phyloP scores from a whole-genome alignment of 106 monocot genomes.

The Amphibolis antarctica region DNA sequence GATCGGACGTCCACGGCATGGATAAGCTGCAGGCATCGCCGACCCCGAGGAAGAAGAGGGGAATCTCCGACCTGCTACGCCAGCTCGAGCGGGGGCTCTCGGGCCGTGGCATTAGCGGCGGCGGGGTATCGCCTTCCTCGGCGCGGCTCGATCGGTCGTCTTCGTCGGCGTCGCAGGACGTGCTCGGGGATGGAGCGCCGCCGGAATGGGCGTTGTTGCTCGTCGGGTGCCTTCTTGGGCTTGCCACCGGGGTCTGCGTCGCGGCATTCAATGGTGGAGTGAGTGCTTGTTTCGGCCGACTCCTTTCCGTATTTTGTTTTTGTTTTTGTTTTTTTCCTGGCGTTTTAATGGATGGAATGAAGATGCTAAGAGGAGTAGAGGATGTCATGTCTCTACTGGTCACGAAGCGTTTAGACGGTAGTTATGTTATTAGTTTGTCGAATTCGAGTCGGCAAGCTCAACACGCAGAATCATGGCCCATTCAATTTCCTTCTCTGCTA shows the following conservation, averaged over 20 bases:
- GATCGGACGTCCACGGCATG: background rate
- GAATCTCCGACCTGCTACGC: constrained; percentile 44
- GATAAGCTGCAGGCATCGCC: constrained; percentile 28
- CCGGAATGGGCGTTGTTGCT: constrained; percentile 99
- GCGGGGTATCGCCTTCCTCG: background rate
- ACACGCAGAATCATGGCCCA: too few species aligned
- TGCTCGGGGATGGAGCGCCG: constrained; percentile 79
- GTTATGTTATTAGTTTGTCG: too few species aligned
- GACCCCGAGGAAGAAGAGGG: constrained; percentile 21
- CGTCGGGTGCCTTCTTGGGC: constrained; percentile 89
- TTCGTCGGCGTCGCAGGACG: constrained; percentile 28
- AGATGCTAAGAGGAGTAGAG: background rate
- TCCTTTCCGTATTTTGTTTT: background rate
- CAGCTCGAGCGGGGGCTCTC: constrained; percentile 49
- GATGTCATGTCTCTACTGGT: too few species aligned
- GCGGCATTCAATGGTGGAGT: constrained; percentile 96
- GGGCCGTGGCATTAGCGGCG: constrained; percentile 24
- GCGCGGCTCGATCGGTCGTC: background rate
- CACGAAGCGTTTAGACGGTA: too few species aligned
- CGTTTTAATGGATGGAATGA: background rate
- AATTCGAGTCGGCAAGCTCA: too few species aligned
- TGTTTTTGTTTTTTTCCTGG: background rate
- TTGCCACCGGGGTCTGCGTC: constrained; percentile 96
- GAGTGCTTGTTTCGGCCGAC: background rate
- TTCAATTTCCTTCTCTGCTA: too few species aligned